Evolutionary conservation across 768 basidiomycete species (phyloP).

Genomic region (Calvatia gigantea): DNA sequence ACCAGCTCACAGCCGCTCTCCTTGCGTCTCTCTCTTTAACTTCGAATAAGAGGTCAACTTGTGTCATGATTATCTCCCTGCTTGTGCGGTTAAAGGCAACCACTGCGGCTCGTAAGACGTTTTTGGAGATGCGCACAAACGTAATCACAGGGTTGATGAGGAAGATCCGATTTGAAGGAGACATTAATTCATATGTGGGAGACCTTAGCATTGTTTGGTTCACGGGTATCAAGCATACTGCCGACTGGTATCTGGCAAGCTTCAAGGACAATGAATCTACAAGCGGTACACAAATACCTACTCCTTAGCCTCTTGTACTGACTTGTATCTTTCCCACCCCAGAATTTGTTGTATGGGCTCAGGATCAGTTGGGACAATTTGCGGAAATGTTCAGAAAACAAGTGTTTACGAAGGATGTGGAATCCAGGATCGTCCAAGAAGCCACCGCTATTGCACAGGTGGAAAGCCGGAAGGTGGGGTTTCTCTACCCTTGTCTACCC

Average conservation of each 20-base stretch:
- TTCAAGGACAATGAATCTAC: slow-evolving; percentile 96
- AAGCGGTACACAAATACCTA: slow-evolving; percentile 58
- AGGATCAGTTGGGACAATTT: slow-evolving; percentile 77
- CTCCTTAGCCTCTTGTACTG: not conserved
- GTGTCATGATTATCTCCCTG: slow-evolving; percentile 67
- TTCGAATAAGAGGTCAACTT: slow-evolving; percentile 71
- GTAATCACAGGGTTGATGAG: slow-evolving; percentile 77
- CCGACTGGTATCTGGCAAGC: slow-evolving; percentile 95
- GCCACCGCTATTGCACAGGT: slow-evolving; percentile 71
- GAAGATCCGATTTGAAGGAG: slow-evolving; percentile 87
- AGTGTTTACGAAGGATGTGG: slow-evolving; percentile 82
- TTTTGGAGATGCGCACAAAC: slow-evolving; percentile 73
- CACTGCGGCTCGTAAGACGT: slow-evolving; percentile 76
- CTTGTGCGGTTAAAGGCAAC: slow-evolving; percentile 74
- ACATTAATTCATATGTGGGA: slow-evolving; percentile 79
- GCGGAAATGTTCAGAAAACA: slow-evolving; percentile 86
- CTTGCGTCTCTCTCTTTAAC: slow-evolving; percentile 71
- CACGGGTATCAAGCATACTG: slow-evolving; percentile 93
- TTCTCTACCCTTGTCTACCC: not conserved
- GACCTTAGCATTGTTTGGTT: slow-evolving; percentile 89
- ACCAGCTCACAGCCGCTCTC: slow-evolving; percentile 65
- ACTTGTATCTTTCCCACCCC: slow-evolving; percentile 27
- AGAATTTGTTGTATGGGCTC: slow-evolving; percentile 97
- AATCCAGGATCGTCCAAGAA: slow-evolving; percentile 68
- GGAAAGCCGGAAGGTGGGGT: slow-evolving; percentile 81